Conservation (phyloP, 345 rosid genomes). For the Eucalyptus melliodora region DNA sequence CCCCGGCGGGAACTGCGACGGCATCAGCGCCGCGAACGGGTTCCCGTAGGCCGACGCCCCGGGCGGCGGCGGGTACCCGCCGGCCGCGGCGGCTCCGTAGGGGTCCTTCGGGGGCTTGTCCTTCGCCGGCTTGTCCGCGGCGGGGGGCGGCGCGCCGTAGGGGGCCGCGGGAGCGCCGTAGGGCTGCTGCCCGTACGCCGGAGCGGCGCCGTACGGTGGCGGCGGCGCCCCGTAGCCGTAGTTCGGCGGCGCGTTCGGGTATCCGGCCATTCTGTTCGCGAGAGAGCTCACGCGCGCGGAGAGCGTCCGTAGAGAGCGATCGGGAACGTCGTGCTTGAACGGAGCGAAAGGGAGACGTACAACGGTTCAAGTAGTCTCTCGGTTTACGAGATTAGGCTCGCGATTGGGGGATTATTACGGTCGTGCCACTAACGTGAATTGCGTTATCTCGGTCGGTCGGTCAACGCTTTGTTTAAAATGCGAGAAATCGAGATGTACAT, state of each 20-base stretch:
- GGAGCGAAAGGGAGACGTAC: not conserved
- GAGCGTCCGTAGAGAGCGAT: not conserved
- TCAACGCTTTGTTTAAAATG: not conserved
- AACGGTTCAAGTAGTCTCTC: not conserved
- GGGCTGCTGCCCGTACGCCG: slow-evolving; percentile 2
- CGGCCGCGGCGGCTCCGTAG: not conserved
- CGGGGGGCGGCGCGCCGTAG: slow-evolving; percentile 30
- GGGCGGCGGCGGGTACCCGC: slow-evolving; percentile 8
- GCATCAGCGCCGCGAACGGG: slow-evolving; percentile 64
- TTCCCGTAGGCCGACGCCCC: slow-evolving; percentile 19
- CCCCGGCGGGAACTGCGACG: slow-evolving; percentile 77
- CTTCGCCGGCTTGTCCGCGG: slow-evolving; percentile 22
- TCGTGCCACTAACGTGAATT: not conserved
- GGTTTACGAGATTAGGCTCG: not conserved
- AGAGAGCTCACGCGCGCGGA: not conserved
- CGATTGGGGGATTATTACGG: not conserved
- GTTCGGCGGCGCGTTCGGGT: slow-evolving; percentile 20
- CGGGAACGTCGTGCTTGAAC: not conserved
- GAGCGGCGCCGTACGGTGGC: not conserved
- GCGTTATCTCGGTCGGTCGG: not conserved
- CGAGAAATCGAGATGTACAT: not conserved
- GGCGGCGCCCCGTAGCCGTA: slow-evolving; percentile 51
- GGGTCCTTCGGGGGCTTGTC: slow-evolving; percentile 65
- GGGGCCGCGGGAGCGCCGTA: slow-evolving; percentile 1
- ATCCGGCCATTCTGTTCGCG: slow-evolving; percentile 23